Percentiles rank a stretch among this genome's conserved stretches.
Evolutionary conservation across 106 monocot genomes (phyloP).

Genomic region (Chionographis japonica): DNA sequence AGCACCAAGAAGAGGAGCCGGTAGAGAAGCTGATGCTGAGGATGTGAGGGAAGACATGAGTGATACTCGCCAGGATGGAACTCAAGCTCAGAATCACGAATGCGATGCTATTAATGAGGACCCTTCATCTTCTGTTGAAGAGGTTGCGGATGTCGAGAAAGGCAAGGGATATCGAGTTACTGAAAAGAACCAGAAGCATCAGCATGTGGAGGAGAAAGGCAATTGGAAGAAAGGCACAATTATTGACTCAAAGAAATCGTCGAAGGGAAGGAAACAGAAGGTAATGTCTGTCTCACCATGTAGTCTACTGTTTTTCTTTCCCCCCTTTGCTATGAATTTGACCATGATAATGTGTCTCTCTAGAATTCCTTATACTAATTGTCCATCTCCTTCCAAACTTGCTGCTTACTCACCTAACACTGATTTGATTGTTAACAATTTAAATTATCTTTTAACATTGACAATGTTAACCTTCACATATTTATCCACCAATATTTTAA

Average conservation of each 20-base stretch:
- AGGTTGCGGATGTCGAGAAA: constrained; percentile 4
- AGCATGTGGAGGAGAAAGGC: constrained; percentile 21
- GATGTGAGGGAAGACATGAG: constrained; percentile 5
- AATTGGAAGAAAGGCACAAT: constrained; percentile 19
- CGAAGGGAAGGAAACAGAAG: constrained; percentile 79
- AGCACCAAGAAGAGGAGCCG: constrained; percentile 23
- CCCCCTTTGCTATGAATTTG: too few relatives aligned
- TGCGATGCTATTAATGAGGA: neutral
- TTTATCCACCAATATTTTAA: too few relatives aligned
- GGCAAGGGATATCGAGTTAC: constrained; percentile 20
- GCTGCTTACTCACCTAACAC: too few relatives aligned
- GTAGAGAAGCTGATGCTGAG: constrained; percentile 7
- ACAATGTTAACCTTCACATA: too few relatives aligned
- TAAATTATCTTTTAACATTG: too few relatives aligned
- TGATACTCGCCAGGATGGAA: constrained; percentile 2
- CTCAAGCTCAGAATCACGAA: constrained; percentile 17
- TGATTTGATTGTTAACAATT: too few relatives aligned
- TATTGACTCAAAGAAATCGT: constrained; percentile 24
- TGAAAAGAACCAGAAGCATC: constrained; percentile 31
- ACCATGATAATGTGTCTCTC: too few relatives aligned
- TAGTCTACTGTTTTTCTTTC: neutral
- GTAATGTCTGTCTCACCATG: constrained; percentile 14
- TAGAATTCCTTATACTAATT: too few relatives aligned
- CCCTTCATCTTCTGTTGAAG: constrained; percentile 19
- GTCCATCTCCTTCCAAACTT: too few relatives aligned